Evolutionary conservation across 306 rosid species (phyloP).

Genomic region (Pterocarpus macrocarpus): DNA sequence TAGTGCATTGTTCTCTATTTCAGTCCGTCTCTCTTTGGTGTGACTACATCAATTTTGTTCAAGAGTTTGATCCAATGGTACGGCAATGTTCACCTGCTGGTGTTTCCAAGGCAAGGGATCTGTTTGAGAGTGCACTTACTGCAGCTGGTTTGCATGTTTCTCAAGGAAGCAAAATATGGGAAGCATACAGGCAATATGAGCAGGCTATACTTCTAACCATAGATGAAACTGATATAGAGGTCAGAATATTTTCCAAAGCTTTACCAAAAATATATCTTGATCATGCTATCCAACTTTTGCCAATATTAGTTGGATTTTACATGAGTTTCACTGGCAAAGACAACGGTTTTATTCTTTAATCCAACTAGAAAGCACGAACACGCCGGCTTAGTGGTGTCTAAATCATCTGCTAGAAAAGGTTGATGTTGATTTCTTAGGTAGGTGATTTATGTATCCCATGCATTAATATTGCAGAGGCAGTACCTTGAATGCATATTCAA

Average conservation of each 20-base stretch:
- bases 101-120: conserved; percentile 74
- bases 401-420: conserved; percentile 27
- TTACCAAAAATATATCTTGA: conserved; percentile 4
- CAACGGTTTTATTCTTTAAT: conserved; percentile 7
- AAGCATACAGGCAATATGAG: conserved; percentile 80
- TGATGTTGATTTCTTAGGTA: conserved; percentile 26
- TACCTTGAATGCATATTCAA: conserved; percentile 23
- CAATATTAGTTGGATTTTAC: conserved; percentile 6
- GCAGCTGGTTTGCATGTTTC: conserved; percentile 89
- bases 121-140: conserved; percentile 85
- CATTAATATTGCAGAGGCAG: conserved; percentile 16
- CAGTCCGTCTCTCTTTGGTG: conserved; percentile 88
- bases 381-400: background rate
- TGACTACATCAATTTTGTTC: conserved; percentile 73
- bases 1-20: conserved; percentile 49
- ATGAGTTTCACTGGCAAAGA: conserved; percentile 7
- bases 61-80: conserved; percentile 70
- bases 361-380: background rate
- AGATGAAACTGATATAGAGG: conserved; percentile 74
- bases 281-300: background rate
- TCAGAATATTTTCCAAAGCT: conserved; percentile 38
- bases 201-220: conserved; percentile 64
- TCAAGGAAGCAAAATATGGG: conserved; percentile 85
- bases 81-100: conserved; percentile 66
- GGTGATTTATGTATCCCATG: conserved; percentile 1